A percentile compares a stretch with the other conserved stretches of the same genome.
These are phyloP conservation scores for Tolypocladium album DNA, from an alignment of 2,329 filamentous ascomycete genomes.

Conservation along the genomic window DNA sequence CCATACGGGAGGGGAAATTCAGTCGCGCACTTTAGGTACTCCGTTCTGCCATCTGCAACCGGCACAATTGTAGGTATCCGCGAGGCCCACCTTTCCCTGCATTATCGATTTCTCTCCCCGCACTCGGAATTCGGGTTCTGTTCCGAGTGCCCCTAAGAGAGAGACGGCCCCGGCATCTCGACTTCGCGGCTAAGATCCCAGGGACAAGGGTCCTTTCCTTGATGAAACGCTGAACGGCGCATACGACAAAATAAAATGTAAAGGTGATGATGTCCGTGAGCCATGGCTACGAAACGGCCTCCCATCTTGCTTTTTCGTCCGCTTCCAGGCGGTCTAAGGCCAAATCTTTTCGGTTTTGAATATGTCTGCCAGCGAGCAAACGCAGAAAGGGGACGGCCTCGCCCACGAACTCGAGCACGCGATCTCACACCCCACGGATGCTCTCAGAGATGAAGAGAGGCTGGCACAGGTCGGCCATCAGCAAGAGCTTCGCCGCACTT, in stretches of 20 bases:
- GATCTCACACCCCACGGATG: neutral
- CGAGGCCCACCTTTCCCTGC: neutral
- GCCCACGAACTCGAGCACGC: neutral
- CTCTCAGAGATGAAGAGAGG: constrained; percentile 10
- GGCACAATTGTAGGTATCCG: no score
- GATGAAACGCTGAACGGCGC: no score
- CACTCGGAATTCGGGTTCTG: neutral
- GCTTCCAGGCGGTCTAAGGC: neutral
- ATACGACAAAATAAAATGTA: neutral
- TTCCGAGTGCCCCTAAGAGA: neutral
- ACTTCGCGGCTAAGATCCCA: neutral
- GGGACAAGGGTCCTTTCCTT: no score
- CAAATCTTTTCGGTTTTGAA: neutral
- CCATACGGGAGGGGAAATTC: no score
- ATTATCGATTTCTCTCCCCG: neutral
- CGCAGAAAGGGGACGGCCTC: neutral
- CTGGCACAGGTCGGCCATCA: constrained; percentile 16
- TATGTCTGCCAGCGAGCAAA: neutral
- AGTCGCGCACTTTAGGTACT: neutral
- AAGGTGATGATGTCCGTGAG: neutral
- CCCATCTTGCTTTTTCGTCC: no score
- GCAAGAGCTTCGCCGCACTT: constrained; percentile 19
- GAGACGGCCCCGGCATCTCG: neutral
- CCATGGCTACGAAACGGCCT: neutral
- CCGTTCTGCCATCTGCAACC: no score